Evolutionary conservation across 164 flowering plant genomes (phyloP).

Genomic region (Hamamelis virginiana): DNA sequence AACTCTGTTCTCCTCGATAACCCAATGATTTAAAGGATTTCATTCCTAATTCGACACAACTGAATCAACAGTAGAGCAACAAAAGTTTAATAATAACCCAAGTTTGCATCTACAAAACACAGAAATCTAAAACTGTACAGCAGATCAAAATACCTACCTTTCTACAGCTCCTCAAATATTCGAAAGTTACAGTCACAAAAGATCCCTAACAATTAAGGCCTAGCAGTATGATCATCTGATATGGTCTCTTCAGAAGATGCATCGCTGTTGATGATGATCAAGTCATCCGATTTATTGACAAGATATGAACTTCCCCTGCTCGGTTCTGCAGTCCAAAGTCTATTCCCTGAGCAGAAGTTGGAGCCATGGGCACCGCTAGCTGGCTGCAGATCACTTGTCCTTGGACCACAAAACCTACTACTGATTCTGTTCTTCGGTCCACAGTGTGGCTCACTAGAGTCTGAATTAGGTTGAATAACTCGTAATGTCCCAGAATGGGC

Average conservation of each 20-base stretch:
- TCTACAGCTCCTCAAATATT: background rate
- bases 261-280: constrained; percentile 55
- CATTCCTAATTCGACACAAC: background rate
- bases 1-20: too few relatives aligned
- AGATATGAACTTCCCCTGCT: constrained; percentile 7
- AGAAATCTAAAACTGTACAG: background rate
- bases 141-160: background rate
- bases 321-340: constrained; percentile 8
- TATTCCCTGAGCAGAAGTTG: constrained; percentile 11
- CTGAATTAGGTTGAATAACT: constrained; percentile 14
- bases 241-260: constrained; percentile 73
- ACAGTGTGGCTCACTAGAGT: background rate
- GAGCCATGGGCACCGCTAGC: constrained; percentile 9
- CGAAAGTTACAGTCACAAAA: background rate
- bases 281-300: constrained; percentile 22
- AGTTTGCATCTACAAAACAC: background rate
- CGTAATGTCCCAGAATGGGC: constrained; percentile 2
- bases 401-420: constrained; percentile 7
- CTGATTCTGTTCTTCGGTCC: constrained; percentile 1
- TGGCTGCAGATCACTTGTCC: constrained; percentile 9
- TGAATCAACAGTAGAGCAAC: background rate
- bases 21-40: background rate
- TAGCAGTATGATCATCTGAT: constrained; percentile 50
- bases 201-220: constrained; percentile 10
- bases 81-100: background rate